A percentile compares a stretch with the other conserved stretches of the same genome.
phyloP scores from a whole-genome alignment of 1,139 yeast species.

The Yamadazyma aaseri region DNA sequence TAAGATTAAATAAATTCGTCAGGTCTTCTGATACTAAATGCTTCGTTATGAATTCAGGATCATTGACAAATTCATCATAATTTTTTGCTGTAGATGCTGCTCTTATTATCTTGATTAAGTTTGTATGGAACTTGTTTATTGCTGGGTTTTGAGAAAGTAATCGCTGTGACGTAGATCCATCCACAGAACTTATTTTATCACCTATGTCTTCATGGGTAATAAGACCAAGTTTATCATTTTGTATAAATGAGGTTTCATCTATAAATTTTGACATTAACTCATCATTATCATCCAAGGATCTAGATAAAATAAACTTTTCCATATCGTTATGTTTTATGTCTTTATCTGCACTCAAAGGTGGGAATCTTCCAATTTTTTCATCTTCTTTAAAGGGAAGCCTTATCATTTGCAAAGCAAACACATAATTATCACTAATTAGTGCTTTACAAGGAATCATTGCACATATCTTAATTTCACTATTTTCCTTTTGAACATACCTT shows the following conservation, averaged over 20 bases:
- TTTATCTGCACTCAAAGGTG: conserved; percentile 33
- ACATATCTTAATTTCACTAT: conserved; percentile 54
- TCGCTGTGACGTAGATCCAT: conserved; percentile 13
- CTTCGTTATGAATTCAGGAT: conserved; percentile 26
- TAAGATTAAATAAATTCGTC: conserved; percentile 31
- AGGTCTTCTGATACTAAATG: conserved; percentile 20
- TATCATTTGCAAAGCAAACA: conserved; percentile 34
- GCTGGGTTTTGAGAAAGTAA: conserved; percentile 32
- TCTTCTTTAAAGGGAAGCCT: conserved; percentile 82
- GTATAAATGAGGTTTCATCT: conserved; percentile 5
- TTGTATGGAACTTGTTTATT: conserved; percentile 24
- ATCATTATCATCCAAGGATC: conserved; percentile 20
- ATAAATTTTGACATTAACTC: background rate
- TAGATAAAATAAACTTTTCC: conserved; percentile 27
- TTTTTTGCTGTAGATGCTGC: conserved; percentile 26
- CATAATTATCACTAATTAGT: conserved; percentile 15
- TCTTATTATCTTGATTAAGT: conserved; percentile 24
- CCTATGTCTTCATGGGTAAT: conserved; percentile 11
- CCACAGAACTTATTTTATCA: conserved; percentile 1
- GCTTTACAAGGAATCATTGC: conserved; percentile 52
- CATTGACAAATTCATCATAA: conserved; percentile 21
- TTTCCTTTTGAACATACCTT: conserved; percentile 53
- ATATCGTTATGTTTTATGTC: conserved; percentile 16
- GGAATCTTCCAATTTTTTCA: conserved; percentile 62
- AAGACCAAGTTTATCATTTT: conserved; percentile 16